Percentiles rank a stretch among this genome's conserved stretches.
These are phyloP conservation scores for Paramecium primaurelia DNA, from an alignment of 73 alveolate genomes.

Conservation along the genomic window DNA sequence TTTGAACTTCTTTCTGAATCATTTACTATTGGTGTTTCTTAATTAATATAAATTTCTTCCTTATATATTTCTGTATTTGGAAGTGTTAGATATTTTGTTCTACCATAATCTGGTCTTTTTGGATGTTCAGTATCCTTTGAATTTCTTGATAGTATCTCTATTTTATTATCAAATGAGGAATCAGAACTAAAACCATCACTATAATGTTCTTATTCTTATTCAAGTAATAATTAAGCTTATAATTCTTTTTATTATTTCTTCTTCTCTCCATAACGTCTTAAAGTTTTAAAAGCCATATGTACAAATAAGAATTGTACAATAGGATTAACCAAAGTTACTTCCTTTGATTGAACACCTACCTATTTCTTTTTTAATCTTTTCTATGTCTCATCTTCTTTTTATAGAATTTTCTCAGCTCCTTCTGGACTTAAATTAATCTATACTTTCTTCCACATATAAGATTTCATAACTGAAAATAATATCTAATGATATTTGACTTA, in stretches of 20 bases:
- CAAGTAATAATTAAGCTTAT: neutral
- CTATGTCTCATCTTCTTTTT: constrained; percentile 41
- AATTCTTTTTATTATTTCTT: neutral
- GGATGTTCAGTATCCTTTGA: constrained; percentile 29
- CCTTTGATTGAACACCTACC: neutral
- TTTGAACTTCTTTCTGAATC: neutral
- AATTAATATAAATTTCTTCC: neutral
- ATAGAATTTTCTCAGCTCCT: constrained; percentile 39
- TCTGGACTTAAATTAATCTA: constrained; percentile 15
- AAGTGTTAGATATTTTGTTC: neutral
- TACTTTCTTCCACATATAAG: constrained; percentile 56
- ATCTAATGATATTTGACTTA: constrained; percentile 78
- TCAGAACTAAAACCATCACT: constrained; percentile 10
- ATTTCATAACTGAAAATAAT: constrained; percentile 69
- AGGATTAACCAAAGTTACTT: neutral
- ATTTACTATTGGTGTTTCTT: neutral
- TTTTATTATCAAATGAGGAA: constrained; percentile 9
- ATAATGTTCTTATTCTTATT: neutral
- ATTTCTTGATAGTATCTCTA: neutral
- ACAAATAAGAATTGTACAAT: neutral
- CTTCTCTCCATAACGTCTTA: neutral
- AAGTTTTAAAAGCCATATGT: neutral
- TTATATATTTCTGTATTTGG: constrained; percentile 1
- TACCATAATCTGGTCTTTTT: neutral
- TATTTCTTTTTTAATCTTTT: constrained; percentile 24